Evolutionary conservation across 768 basidiomycete genomes (phyloP).

Genomic region (Tulasnella sp.): DNA sequence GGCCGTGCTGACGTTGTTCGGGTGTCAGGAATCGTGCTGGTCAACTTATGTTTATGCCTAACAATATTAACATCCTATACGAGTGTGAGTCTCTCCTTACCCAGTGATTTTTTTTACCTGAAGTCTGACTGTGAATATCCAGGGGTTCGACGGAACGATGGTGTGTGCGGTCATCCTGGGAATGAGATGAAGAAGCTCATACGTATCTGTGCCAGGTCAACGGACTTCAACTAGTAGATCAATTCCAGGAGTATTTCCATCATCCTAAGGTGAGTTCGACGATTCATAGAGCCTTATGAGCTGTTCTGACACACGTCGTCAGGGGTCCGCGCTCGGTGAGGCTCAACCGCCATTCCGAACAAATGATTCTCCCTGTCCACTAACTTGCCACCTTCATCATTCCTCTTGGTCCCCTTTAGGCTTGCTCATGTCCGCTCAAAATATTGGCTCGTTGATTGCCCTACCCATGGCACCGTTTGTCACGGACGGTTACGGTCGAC

Average conservation of each 20-base stretch:
- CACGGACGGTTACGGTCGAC: constrained; percentile 55
- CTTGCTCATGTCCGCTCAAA: constrained; percentile 11
- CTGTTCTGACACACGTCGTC: not conserved
- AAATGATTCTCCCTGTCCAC: no score
- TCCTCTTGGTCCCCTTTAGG: not conserved
- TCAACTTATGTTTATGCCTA: constrained; percentile 2
- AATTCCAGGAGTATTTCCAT: constrained; percentile 56
- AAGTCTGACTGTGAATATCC: not conserved
- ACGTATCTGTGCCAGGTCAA: not conserved
- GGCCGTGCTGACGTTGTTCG: not conserved
- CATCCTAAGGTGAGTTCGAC: constrained; percentile 27
- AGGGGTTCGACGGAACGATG: constrained; percentile 21
- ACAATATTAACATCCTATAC: constrained; percentile 17
- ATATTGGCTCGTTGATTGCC: constrained; percentile 33
- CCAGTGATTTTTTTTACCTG: not conserved
- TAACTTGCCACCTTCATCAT: no score
- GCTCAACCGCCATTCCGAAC: not conserved
- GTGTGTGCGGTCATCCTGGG: not conserved
- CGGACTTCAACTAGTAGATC: constrained; percentile 48
- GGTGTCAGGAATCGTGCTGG: constrained; percentile 5
- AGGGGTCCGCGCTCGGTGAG: constrained; percentile 1
- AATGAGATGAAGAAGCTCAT: not conserved
- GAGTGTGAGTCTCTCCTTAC: not conserved
- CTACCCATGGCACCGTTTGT: constrained; percentile 54
- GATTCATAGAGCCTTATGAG: not conserved